Base-by-base conservation (phyloP, 1,284 basidiomycete species). In the Neonothopanus nambi region DNA sequence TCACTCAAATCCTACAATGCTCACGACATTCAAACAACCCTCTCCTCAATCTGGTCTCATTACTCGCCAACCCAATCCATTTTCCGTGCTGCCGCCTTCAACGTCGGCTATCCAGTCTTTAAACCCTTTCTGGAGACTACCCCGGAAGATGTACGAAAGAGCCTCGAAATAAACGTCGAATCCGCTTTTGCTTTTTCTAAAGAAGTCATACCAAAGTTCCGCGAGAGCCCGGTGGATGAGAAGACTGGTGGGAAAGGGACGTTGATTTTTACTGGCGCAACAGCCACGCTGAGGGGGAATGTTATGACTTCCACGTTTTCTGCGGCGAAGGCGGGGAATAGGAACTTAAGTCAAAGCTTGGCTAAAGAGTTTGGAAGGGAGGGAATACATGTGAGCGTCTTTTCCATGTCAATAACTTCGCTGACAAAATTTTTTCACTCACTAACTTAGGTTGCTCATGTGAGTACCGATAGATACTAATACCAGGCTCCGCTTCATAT, bases 321-420 rank as follows among this genome's bases (percentile, higher is more conserved):
- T 6, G 81, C 84, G 3, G 81, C 82, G 2, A 92, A 91, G 69
- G 81, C 79, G 52, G 89, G 78, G 2, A 57, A 82, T 55, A 72
- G 89, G 35, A 83, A 84, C 0, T 69, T 92, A 45, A 81, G 81
- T 17, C 89, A 92, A 73, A 89, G 87, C 55, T 69, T 92, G 65
- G 82, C 82, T 24, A 89, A 91, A 67, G 90, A 92, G 63, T 92
- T 91, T 62, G 85, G 85, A 13, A 83, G 83, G 64, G 72, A 90
- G 55, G 88, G 89, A 57, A 89, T 92, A 48, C 88, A 92, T 67
- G 87, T 85, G 13, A 50, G 75, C n/a, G n/a, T n/a, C 66, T 12
- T 28, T n/a, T 15, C 41, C 5, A 28, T 28, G 26, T 28, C 5
- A 28, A n/a, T n/a, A n/a, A n/a, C n/a, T n/a, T n/a, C 26, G 26